phyloP scores from a whole-genome alignment of 1,284 basidiomycete species.

The Trichosporon sp. region DNA sequence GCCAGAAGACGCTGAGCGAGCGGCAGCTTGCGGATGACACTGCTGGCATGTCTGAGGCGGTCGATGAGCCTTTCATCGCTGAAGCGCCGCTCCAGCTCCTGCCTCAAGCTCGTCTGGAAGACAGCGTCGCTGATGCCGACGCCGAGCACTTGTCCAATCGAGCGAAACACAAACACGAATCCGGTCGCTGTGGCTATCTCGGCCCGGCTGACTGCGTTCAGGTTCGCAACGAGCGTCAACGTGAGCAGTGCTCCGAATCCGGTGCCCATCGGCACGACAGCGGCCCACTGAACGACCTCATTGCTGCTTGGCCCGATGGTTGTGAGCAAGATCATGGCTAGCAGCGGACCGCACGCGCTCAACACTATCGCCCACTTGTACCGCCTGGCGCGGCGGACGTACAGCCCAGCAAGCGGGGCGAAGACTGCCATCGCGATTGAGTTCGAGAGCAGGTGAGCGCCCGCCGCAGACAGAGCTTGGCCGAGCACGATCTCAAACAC shows the following conservation, averaged over 20 bases:
- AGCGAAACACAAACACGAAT: conserved; percentile 30
- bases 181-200: conserved; percentile 30
- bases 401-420: conserved; percentile 26
- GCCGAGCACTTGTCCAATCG: conserved; percentile 31
- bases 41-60: conserved; percentile 23
- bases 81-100: conserved; percentile 21
- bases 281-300: conserved; percentile 24
- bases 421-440: conserved; percentile 28
- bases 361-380: conserved; percentile 28
- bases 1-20: conserved; percentile 19
- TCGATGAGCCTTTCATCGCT: conserved; percentile 17
- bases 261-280: conserved; percentile 30
- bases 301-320: conserved; percentile 13
- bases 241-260: conserved; percentile 30
- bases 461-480: conserved; percentile 21
- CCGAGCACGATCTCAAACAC: conserved; percentile 31
- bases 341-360: conserved; percentile 25
- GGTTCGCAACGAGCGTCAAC: conserved; percentile 27
- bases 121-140: conserved; percentile 32
- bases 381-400: conserved; percentile 22
- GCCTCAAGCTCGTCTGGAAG: conserved; percentile 23
- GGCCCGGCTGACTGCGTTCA: conserved; percentile 24
- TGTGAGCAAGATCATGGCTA: conserved; percentile 27
- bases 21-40: conserved; percentile 23
- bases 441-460: conserved; percentile 31